These are phyloP conservation scores for Zygoascus hellenicus DNA, from an alignment of 1,139 yeast species.

Conservation along the genomic window DNA sequence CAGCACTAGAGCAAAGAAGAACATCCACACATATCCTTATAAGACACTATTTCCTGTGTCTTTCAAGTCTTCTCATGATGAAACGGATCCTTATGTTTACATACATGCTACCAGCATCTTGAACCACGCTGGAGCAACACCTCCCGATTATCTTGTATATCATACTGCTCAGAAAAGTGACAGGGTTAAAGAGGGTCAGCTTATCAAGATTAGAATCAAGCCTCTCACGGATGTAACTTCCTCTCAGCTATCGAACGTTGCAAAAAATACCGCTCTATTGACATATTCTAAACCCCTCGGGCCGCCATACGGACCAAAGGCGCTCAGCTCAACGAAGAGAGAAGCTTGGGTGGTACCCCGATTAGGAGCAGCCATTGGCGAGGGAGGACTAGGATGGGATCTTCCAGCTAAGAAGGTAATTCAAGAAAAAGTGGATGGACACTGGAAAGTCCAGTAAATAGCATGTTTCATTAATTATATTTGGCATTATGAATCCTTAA, in stretches of 20 bases:
- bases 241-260: conserved; percentile 69
- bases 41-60: conserved; percentile 53
- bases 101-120: conserved; percentile 74
- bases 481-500: neutral
- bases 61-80: conserved; percentile 30
- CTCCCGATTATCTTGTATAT: conserved; percentile 73
- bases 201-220: conserved; percentile 48
- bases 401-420: conserved; percentile 74
- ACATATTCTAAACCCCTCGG: conserved; percentile 90
- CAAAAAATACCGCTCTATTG: conserved; percentile 63
- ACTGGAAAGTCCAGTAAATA: conserved; percentile 28
- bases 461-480: neutral
- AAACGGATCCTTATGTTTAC: conserved; percentile 52
- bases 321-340: conserved; percentile 51
- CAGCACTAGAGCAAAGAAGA: conserved; percentile 38
- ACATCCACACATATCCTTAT: conserved; percentile 66
- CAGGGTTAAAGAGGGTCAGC: conserved; percentile 38
- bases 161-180: conserved; percentile 49
- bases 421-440: conserved; percentile 49
- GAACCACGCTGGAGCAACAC: conserved; percentile 51
- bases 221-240: conserved; percentile 73
- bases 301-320: conserved; percentile 79
- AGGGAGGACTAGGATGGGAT: conserved; percentile 91
- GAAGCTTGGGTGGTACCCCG: conserved; percentile 90
- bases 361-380: conserved; percentile 77